Percentiles rank a stretch among this genome's conserved stretches.
phyloP scores from a whole-genome alignment of 2,329 filamentous ascomycete genomes.

The Penicillium concentricum region DNA sequence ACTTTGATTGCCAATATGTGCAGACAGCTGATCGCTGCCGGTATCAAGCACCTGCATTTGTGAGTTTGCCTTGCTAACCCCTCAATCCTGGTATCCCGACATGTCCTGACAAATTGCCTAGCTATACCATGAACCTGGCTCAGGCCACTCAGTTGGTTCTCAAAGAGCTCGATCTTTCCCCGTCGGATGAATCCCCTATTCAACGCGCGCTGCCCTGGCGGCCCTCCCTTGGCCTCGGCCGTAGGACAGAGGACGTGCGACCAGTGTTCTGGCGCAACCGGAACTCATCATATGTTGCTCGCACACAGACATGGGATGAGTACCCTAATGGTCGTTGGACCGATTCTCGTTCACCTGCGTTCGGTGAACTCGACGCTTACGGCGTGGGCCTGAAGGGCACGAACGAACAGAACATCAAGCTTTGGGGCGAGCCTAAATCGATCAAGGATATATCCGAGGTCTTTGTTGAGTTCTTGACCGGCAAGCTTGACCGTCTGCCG shows the following conservation, averaged over 20 bases:
- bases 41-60: conserved; percentile 89
- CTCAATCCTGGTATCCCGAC: background rate
- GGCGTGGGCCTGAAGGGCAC: conserved; percentile 91
- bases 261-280: conserved; percentile 99
- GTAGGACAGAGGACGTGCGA: conserved; percentile 90
- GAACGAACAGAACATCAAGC: conserved; percentile 91
- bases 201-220: conserved; percentile 95
- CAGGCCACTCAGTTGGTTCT: conserved; percentile 92
- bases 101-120: conserved; percentile 28
- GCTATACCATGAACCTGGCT: conserved; percentile 97
- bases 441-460: conserved; percentile 77
- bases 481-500: conserved; percentile 76
- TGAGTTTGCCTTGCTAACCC: conserved; percentile 35
- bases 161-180: conserved; percentile 81
- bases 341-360: conserved; percentile 92
- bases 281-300: conserved; percentile 90
- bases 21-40: conserved; percentile 75
- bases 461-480: conserved; percentile 81
- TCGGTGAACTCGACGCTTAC: conserved; percentile 91
- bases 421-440: conserved; percentile 84
- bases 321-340: conserved; percentile 99
- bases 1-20: conserved; percentile 87
- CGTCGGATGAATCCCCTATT: conserved; percentile 71
- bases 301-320: conserved; percentile 98
- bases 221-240: conserved; percentile 83